Base-by-base conservation (phyloP, 2,329 filamentous ascomycete genomes). In the Claviceps sp. region DNA sequence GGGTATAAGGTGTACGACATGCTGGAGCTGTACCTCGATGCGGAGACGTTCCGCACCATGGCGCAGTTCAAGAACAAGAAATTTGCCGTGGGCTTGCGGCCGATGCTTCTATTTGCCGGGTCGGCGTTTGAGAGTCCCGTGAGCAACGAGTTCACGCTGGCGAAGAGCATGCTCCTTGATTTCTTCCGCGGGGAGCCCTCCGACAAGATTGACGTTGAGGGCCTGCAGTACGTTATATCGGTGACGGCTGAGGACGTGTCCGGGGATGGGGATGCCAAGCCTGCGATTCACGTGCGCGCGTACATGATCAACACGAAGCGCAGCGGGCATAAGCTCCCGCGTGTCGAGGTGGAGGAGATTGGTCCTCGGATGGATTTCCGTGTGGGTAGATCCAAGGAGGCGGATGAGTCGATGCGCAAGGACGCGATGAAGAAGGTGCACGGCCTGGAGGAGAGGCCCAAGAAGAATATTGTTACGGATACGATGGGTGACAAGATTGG, bases 381-480 rank as follows among this genome's bases (percentile, higher is more conserved):
- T 57, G 75, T 96, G 51, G 90, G 93, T 24, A 82, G 93, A 60
- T 73, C 84, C 58, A 81, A 81, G 63, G 84, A 93, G 68, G 81
- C 91, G 1, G 88, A 95, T 60, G 77, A 81, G 61, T 78, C 78
- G 13, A 79, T 87, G 70, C 78, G 85, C 77, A 97, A 95, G 79
- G 86, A 91, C 70, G 89, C 91, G 18, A 78, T 96, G 79, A 88
- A 84, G 78, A 88, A 85, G 73, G 78, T 88, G 49, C 90, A 85
- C 76, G 81, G 80, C 41, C 71, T 68, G 41, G 84, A 87, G 71
- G 84, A 87, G 72, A 75, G 77, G 70, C 84, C 85, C 55, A 97
- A 95, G 85, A 98, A 98, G 85, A 98, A 98, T 69, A 85, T 98
- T 61, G 80, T 82, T 51, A 94, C 86, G 53, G 90, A 97, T 67